These are phyloP conservation scores for Nakazawaea peltata DNA, from an alignment of 805 yeast species.

Conservation along the genomic window DNA sequence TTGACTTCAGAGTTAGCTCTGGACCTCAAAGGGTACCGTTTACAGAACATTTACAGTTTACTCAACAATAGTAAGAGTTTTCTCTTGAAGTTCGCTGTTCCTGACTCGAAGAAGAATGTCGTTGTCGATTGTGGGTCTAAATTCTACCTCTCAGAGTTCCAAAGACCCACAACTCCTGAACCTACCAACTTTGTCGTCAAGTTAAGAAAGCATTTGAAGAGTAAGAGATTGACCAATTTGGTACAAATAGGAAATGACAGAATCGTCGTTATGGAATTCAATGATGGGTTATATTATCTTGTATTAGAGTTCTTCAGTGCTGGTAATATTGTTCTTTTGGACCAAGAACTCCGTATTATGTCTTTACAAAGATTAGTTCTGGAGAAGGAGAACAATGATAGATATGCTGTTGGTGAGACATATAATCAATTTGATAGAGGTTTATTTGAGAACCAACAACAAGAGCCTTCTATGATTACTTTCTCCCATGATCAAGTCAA, in stretches of 20 bases:
- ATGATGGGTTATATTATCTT: conserved; percentile 70
- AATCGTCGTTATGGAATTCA: conserved; percentile 74
- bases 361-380: conserved; percentile 73
- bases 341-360: conserved; percentile 57
- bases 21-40: conserved; percentile 53
- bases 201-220: conserved; percentile 76
- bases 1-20: conserved; percentile 57
- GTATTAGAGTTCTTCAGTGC: conserved; percentile 93
- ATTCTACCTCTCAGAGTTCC: conserved; percentile 69
- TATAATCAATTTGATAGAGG: conserved; percentile 55
- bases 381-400: conserved; percentile 56
- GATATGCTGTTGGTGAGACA: conserved; percentile 66
- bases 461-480: background rate
- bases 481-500: conserved; percentile 25
- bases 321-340: conserved; percentile 79
- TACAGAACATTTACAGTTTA: conserved; percentile 81
- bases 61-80: conserved; percentile 66
- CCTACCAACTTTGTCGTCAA: conserved; percentile 86
- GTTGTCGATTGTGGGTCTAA: conserved; percentile 85
- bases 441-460: conserved; percentile 24
- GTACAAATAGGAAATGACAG: conserved; percentile 76
- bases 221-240: conserved; percentile 66
- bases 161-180: conserved; percentile 69
- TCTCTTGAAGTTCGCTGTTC: conserved; percentile 70
- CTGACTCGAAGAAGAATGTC: conserved; percentile 70